Evolutionary conservation across 2,329 filamentous ascomycete genomes (phyloP), one percentile per base, ranked within the genome.

Genomic region (Sporothrix euskadiensis): DNA sequence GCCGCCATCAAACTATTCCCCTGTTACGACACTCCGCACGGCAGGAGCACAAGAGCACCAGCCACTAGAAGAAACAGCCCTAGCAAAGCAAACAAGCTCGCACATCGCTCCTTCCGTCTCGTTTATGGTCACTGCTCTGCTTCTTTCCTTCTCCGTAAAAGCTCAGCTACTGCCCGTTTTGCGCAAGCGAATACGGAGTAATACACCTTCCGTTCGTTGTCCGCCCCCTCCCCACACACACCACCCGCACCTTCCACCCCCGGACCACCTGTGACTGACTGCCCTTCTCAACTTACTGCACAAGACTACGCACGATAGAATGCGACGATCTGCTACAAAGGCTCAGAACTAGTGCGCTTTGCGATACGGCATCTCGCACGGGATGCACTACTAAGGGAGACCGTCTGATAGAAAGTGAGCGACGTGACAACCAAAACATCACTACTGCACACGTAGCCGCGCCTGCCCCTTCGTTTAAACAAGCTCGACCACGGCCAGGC

Each of bases 361-460:
- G 39, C 39, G 39, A 65, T 22, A 44, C n/a, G 59, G 59, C 61
- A 47, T 66, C 61, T 66, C 61, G 41, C 61, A 47, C 41, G 39
- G 61, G 61, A 22, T 47, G 39, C 39, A 66, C 56, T 35, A 59
- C 35, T 19, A 59, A 59, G 56, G 56, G 30, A 56, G 52, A 56
- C 8, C 14, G 12, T 35, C 10, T 56, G 22, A 30, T 10, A 35
- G 30, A 16, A 19, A 35, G 30, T 56, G 59, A 44, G 59, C 19
- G 22, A 66, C 30, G 10, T 4, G n/a, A 69, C 65, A 10, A 69
- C 68, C 52, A 70, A 70, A 52, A 44, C 12, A 32, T 22, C n/a
- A 59, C 54, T 70, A 59, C 68, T 57, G 52, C 52, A 70, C n/a
- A 22, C 68, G 32, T 26, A 41, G 68, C 54, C 52, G n/a, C 52